These are phyloP conservation scores for Phanerodontia chrysosporium DNA, from an alignment of 768 basidiomycete species.

Conservation along the genomic window DNA sequence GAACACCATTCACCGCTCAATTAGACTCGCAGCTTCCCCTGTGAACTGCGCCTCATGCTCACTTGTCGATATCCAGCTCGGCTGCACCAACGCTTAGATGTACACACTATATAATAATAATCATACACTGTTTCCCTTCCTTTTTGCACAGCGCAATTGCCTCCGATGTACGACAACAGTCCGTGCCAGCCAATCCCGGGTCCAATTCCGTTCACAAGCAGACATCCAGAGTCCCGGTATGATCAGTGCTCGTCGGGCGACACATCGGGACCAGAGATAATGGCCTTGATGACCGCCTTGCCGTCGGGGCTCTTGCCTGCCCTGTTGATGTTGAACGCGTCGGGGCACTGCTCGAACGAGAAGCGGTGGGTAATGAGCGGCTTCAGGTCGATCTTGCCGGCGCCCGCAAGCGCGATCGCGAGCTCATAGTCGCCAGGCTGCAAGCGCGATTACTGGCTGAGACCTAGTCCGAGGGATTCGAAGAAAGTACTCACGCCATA, in stretches of 20 bases:
- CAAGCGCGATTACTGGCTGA: constrained; percentile 1
- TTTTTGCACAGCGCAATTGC: neutral
- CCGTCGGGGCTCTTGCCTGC: constrained; percentile 82
- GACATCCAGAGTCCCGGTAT: neutral
- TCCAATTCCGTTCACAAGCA: neutral
- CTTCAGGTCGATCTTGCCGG: constrained; percentile 81
- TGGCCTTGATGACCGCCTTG: constrained; percentile 82
- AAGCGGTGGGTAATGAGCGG: constrained; percentile 58
- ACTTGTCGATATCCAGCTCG: neutral
- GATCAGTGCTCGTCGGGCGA: constrained; percentile 36
- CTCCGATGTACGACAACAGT: neutral
- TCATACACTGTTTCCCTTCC: neutral
- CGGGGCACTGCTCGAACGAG: constrained; percentile 69
- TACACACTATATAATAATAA: constrained; percentile 2
- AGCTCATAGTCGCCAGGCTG: constrained; percentile 83
- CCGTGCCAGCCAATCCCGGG: neutral
- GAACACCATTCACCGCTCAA: too few relatives aligned
- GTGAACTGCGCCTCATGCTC: neutral
- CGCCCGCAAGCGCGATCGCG: constrained; percentile 78
- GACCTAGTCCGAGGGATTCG: neutral
- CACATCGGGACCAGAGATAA: constrained; percentile 80
- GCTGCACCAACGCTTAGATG: neutral
- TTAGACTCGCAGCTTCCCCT: neutral
- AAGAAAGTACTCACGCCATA: constrained; percentile 55
- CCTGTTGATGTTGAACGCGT: constrained; percentile 80